Base-by-base conservation (phyloP, 2,329 filamentous ascomycete genomes). In the Metarhizium brunneum region DNA sequence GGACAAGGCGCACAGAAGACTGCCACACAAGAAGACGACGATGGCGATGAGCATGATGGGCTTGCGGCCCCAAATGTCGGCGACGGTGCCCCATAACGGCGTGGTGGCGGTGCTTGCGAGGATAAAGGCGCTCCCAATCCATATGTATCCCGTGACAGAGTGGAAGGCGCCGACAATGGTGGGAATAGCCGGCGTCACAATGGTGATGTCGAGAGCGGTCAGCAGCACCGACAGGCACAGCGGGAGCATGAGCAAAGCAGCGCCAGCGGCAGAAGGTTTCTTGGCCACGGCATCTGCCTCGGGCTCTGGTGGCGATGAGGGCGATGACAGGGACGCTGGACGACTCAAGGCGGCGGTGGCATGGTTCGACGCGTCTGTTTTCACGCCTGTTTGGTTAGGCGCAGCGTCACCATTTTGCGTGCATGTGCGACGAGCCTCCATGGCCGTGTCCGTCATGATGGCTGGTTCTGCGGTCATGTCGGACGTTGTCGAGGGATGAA, bases 81-180 rank as follows among this genome's bases (percentile, higher is more conserved):
- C 76, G 40, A 83, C 66, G 58, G 80, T 81, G 4, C 84, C 86
- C 87, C 87, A 91, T n/a, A 86, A 79, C 0, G 87, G 86, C 0
- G 80, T 82, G 2, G 77, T 77, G 0, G 86, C 84, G 0, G 86
- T 84, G 63, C 83, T 83, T 16, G 84, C 85, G 11, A 92, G 79
- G 3, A 90, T 74, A 67, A 87, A 92, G 0, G 87, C 82, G 32
- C 80, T 84, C 1, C 87, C 88, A 58, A 92, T 87, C 89, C 88
- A 92, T 14, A 84, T 83, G 69, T 90, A 92, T 6, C 85, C 86
- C 1, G 81, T 74, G 16, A 79, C 81, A 82, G 10, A 85, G 50
- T 80, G 65, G 42, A 90, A 78, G 32, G 86, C 74, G 2, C 68
- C 66, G 2, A 79, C 73, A 16, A 48, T 51, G 8, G 80, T 80